A percentile compares a stretch with the other conserved stretches of the same genome.
Evolutionary conservation across 768 basidiomycete genomes (phyloP).

Genomic region (Kwoniella botswanensis): DNA sequence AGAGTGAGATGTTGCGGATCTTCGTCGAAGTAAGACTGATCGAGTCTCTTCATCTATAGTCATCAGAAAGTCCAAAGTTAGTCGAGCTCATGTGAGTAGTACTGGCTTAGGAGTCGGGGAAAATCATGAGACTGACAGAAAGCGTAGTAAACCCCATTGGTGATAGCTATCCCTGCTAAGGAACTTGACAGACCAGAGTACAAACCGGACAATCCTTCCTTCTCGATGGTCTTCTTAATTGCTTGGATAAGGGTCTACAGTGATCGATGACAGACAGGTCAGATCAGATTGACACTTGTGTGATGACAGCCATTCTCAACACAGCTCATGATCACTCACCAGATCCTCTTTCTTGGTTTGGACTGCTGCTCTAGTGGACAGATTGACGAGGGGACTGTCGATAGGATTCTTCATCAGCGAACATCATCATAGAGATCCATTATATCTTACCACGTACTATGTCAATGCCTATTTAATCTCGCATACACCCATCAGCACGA

Average conservation of each 20-base stretch:
- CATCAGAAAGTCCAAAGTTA: too few relatives aligned
- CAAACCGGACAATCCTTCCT: conserved; percentile 81
- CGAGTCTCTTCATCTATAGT: conserved; percentile 58
- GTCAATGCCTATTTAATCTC: conserved; percentile 52
- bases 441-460: conserved; percentile 39
- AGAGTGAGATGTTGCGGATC: conserved; percentile 29
- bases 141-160: conserved; percentile 86
- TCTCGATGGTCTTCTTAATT: conserved; percentile 74
- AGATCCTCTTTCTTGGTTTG: conserved; percentile 78
- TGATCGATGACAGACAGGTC: background rate
- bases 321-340: conserved; percentile 60
- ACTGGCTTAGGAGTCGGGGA: too few relatives aligned
- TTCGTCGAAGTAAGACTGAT: conserved; percentile 49
- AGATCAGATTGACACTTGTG: background rate
- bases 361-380: conserved; percentile 92
- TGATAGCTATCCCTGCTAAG: conserved; percentile 86
- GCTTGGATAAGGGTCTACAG: conserved; percentile 69
- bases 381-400: conserved; percentile 80
- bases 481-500: background rate
- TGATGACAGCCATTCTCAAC: background rate
- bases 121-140: conserved; percentile 47
- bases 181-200: conserved; percentile 87
- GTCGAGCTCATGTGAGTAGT: too few relatives aligned
- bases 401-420: background rate
- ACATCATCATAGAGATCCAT: background rate